Evolutionary conservation across 2,329 filamentous ascomycete genomes (phyloP).

Genomic region (Dothistroma septosporum): DNA sequence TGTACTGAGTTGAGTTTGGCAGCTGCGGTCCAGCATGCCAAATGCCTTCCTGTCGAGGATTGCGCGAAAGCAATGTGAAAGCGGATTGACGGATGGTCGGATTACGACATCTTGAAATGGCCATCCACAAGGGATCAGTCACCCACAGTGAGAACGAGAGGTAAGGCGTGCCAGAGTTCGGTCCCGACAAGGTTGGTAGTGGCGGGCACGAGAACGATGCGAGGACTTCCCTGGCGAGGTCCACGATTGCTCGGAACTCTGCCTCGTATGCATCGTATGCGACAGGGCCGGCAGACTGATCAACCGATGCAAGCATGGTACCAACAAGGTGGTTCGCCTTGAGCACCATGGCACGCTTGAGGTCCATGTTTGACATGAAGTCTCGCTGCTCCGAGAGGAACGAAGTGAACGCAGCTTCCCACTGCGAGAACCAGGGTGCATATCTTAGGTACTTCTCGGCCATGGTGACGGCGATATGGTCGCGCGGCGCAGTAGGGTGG

Average conservation of each 20-base stretch:
- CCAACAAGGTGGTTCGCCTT: slow-evolving; percentile 34
- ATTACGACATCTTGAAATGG: slow-evolving; percentile 32
- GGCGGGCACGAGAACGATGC: slow-evolving; percentile 33
- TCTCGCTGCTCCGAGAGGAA: slow-evolving; percentile 27
- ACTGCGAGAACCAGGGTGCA: slow-evolving; percentile 31
- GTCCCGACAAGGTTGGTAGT: slow-evolving; percentile 28
- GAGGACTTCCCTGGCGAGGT: slow-evolving; percentile 32
- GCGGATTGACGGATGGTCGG: slow-evolving; percentile 32
- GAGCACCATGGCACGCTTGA: slow-evolving; percentile 35
- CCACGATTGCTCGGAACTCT: slow-evolving; percentile 34
- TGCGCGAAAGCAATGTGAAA: slow-evolving; percentile 32
- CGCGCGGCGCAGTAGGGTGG: slow-evolving; percentile 27
- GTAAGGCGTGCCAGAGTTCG: slow-evolving; percentile 30
- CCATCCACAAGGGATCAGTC: slow-evolving; percentile 36
- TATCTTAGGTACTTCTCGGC: slow-evolving; percentile 32
- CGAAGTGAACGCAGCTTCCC: slow-evolving; percentile 30
- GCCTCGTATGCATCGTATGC: slow-evolving; percentile 33
- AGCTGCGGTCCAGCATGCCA: slow-evolving; percentile 33
- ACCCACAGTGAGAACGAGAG: slow-evolving; percentile 34
- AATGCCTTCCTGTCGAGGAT: slow-evolving; percentile 34
- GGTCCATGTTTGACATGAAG: slow-evolving; percentile 29
- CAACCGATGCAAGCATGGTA: slow-evolving; percentile 32
- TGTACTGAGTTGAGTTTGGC: slow-evolving; percentile 26
- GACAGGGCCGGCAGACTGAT: slow-evolving; percentile 30
- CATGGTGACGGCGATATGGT: slow-evolving; percentile 31